phyloP scores from a whole-genome alignment of 148 eudicot genomes.

The Cornus kousa region DNA sequence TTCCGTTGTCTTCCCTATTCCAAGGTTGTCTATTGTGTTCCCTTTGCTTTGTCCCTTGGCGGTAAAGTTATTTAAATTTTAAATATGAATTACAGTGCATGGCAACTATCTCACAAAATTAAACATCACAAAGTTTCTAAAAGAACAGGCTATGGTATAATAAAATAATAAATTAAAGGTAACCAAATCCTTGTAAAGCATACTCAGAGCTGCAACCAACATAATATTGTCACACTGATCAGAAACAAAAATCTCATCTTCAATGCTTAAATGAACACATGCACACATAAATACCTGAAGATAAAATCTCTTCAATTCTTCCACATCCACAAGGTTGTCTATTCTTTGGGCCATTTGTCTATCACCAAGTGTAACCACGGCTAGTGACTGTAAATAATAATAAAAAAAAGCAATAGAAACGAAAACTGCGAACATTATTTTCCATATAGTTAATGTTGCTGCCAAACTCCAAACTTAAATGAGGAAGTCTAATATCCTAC shows the following conservation, averaged over 20 bases:
- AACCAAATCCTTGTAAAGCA: neutral
- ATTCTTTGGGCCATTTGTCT: conserved; percentile 94
- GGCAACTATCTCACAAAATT: too few relatives aligned
- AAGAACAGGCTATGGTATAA: neutral
- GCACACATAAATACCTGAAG: conserved; percentile 63
- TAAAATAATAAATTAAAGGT: neutral
- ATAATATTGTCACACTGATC: neutral
- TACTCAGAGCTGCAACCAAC: neutral
- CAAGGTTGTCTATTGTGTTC: too few relatives aligned
- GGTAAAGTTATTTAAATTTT: too few relatives aligned
- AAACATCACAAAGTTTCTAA: neutral
- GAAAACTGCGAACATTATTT: neutral
- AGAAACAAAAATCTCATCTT: neutral
- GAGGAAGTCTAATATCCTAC: neutral
- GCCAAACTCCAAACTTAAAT: conserved; percentile 1
- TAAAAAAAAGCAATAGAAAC: neutral
- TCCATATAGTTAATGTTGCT: neutral
- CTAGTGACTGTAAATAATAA: conserved; percentile 63
- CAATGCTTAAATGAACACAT: neutral
- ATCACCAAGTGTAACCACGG: conserved; percentile 98
- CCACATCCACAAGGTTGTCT: conserved; percentile 83
- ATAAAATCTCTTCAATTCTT: conserved; percentile 89
- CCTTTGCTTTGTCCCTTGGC: too few relatives aligned
- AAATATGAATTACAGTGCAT: too few relatives aligned
- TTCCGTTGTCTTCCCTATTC: too few relatives aligned